Evolutionary conservation across 306 rosid genomes (phyloP).

Genomic region (Lupinus albus): DNA sequence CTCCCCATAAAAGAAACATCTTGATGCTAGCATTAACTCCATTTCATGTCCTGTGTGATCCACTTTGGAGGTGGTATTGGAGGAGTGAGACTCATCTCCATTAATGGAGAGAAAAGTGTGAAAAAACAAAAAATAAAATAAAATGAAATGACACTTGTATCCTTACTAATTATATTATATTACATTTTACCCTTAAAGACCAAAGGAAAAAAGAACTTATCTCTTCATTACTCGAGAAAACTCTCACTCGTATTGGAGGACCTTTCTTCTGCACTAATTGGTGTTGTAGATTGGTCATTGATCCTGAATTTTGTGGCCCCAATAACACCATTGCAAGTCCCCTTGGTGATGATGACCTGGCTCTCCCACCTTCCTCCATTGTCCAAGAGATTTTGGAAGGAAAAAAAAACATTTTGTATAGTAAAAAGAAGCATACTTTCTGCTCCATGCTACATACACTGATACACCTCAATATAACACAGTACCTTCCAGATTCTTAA

Average conservation of each 20-base stretch:
- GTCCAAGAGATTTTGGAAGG: constrained; percentile 29
- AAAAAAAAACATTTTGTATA: background rate
- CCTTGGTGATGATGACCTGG: constrained; percentile 49
- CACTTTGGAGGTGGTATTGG: constrained; percentile 89
- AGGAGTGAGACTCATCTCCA: too few species aligned
- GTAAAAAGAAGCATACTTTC: constrained; percentile 35
- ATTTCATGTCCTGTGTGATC: constrained; percentile 59
- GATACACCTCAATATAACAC: constrained; percentile 34
- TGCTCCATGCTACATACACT: constrained; percentile 28
- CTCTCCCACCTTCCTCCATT: constrained; percentile 53
- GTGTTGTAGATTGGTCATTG: constrained; percentile 46
- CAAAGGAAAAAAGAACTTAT: too few species aligned
- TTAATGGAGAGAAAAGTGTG: too few species aligned
- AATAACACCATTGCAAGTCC: constrained; percentile 40
- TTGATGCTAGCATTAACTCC: constrained; percentile 57
- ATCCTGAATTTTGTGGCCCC: constrained; percentile 52
- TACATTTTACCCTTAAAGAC: too few species aligned
- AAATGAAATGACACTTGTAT: too few species aligned
- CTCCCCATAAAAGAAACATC: constrained; percentile 54
- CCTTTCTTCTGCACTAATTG: constrained; percentile 53
- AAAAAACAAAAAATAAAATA: too few species aligned
- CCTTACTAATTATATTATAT: too few species aligned
- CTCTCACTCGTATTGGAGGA: constrained; percentile 81
- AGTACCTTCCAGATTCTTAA: constrained; percentile 47
- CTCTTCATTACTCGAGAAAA: too few species aligned